Evolutionary conservation across 805 yeast species (phyloP).

Genomic region (Cyberlindnera misumaiensis): DNA sequence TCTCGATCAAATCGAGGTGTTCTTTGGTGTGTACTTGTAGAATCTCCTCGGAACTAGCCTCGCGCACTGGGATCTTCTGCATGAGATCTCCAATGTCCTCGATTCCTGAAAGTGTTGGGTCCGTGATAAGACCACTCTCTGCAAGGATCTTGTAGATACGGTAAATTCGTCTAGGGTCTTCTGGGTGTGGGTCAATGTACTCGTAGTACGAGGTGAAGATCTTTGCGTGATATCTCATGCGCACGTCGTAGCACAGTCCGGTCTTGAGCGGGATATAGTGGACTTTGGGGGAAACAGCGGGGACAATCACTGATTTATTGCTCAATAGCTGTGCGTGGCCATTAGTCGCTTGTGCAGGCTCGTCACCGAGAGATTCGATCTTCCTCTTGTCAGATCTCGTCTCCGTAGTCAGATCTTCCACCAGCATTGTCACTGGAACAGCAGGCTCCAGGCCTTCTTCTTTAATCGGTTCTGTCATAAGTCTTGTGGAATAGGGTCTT

Average conservation of each 20-base stretch:
- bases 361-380: slow-evolving; percentile 17
- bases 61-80: slow-evolving; percentile 86
- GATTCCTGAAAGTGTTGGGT: slow-evolving; percentile 59
- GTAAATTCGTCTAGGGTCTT: slow-evolving; percentile 94
- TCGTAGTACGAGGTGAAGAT: slow-evolving; percentile 87
- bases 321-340: neutral
- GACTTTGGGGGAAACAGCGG: slow-evolving; percentile 59
- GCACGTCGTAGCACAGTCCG: slow-evolving; percentile 90
- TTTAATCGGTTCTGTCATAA: slow-evolving; percentile 4
- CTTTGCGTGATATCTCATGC: slow-evolving; percentile 97
- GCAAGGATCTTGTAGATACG: slow-evolving; percentile 90
- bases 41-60: slow-evolving; percentile 82
- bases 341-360: slow-evolving; percentile 3
- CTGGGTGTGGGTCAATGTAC: slow-evolving; percentile 98
- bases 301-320: slow-evolving; percentile 41
- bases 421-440: neutral
- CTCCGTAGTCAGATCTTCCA: neutral
- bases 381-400: slow-evolving; percentile 16
- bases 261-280: slow-evolving; percentile 74
- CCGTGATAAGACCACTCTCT: slow-evolving; percentile 84
- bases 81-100: slow-evolving; percentile 80
- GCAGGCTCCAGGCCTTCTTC: neutral
- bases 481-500: too few species aligned
- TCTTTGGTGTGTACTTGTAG: slow-evolving; percentile 77
- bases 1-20: slow-evolving; percentile 68